A percentile compares a stretch with the other conserved stretches of the same genome.
Conservation (phyloP, 1,139 yeast genomes). For the Geotrichum fermentans region DNA sequence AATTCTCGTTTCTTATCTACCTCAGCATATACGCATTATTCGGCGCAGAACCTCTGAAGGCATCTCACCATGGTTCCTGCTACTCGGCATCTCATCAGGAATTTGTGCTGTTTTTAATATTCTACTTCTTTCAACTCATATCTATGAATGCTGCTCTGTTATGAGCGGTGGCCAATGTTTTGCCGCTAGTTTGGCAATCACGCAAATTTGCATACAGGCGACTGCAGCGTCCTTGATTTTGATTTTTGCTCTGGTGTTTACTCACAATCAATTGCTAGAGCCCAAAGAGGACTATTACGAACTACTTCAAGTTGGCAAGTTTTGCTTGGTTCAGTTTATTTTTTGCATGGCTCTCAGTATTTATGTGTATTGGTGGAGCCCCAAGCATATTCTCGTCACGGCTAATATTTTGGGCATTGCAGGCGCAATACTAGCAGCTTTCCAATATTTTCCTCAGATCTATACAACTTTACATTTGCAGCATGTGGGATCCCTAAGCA, state of each 20-base stretch:
- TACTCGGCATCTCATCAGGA: constrained; percentile 71
- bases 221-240: constrained; percentile 55
- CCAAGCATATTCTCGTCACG: constrained; percentile 21
- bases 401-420: constrained; percentile 48
- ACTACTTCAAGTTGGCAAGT: constrained; percentile 26
- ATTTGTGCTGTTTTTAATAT: constrained; percentile 67
- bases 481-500: constrained; percentile 76
- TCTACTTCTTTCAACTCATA: constrained; percentile 48
- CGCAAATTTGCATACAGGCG: constrained; percentile 68
- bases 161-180: constrained; percentile 52
- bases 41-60: constrained; percentile 69
- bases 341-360: constrained; percentile 28
- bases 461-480: constrained; percentile 62
- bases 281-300: constrained; percentile 28
- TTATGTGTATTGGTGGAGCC: constrained; percentile 24
- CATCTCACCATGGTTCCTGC: constrained; percentile 64
- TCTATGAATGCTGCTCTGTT: constrained; percentile 37
- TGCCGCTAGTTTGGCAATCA: constrained; percentile 61
- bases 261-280: constrained; percentile 25
- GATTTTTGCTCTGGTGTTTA: constrained; percentile 24
- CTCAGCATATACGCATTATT: constrained; percentile 65
- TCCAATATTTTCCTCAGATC: constrained; percentile 80
- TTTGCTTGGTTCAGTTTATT: constrained; percentile 27
- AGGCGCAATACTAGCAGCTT: constrained; percentile 51
- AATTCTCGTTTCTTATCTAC: constrained; percentile 67